These are phyloP conservation scores for Strobilomyces confusus DNA, from an alignment of 768 basidiomycete genomes.

Conservation along the genomic window DNA sequence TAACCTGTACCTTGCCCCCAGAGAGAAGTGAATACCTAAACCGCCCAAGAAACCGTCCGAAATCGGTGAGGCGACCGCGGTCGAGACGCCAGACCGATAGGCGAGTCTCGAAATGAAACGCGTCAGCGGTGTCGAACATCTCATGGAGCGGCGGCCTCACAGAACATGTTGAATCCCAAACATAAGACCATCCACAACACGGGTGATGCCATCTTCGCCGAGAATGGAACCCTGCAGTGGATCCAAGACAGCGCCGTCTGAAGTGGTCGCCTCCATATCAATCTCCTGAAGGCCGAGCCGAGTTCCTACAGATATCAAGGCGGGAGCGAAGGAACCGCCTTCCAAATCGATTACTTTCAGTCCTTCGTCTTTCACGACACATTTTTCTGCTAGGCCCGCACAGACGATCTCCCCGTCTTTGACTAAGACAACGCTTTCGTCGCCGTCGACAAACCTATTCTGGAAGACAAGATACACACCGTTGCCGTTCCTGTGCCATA, in stretches of 20 bases:
- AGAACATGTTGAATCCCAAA: conserved; percentile 50
- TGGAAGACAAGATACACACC: conserved; percentile 21
- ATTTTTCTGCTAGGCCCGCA: conserved; percentile 24
- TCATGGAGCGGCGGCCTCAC: conserved; percentile 28
- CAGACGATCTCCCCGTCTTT: conserved; percentile 54
- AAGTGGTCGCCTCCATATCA: conserved; percentile 55
- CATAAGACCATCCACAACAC: conserved; percentile 61
- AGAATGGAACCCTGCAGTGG: conserved; percentile 34
- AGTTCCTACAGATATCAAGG: conserved; percentile 61
- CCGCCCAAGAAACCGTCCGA: conserved; percentile 58
- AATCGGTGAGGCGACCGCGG: conserved; percentile 57
- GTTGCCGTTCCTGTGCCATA: conserved; percentile 24
- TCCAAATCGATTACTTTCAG: conserved; percentile 43
- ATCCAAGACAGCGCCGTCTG: conserved; percentile 60
- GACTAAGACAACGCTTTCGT: conserved; percentile 42
- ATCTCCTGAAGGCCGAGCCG: conserved; percentile 70
- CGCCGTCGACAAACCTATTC: conserved; percentile 3
- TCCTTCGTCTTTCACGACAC: conserved; percentile 5
- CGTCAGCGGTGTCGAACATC: conserved; percentile 4
- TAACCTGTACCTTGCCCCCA: conserved; percentile 55
- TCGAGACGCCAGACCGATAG: conserved; percentile 71
- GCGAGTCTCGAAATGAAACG: conserved; percentile 47
- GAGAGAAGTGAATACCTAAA: conserved; percentile 56
- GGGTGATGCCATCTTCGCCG: conserved; percentile 41
- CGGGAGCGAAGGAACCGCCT: conserved; percentile 60